Base-by-base conservation (phyloP, 352 stramenopile genomes). In the Pythium coloratum region DNA sequence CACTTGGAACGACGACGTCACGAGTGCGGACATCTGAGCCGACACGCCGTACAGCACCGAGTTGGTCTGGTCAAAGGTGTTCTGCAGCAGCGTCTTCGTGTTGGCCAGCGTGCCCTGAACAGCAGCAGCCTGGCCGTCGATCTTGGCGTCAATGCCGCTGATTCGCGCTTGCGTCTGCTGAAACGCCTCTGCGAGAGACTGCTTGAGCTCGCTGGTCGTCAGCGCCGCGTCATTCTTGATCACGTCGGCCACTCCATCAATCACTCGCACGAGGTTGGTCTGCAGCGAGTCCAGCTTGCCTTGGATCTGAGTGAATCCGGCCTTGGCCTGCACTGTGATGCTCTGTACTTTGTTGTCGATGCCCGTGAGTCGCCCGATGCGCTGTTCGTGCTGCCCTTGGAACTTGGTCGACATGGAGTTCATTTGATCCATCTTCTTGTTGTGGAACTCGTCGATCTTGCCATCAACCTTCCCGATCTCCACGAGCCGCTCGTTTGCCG, bases 151-250 rank as follows among this genome's bases (percentile, higher is more conserved):
- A 20, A 63, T 63, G 16, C 13, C 24, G 16, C 42, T 16, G 57
- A 63, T 63, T 42, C 55, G 55, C 8, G 1, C 16, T 18, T 55
- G 57, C 44, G 57, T 63, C 26, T 63, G 44, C 57, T 63, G 42
- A 30, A 55, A 55, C 13, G 57, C 28, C 16, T 42, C 44, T 3
- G 42, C 57, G 5, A 63, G 12, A 13, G 40, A 32, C 6, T 55
- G 16, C 57, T 63, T 63, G 26, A 63, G 57, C 57, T 55, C 42
- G 16, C n/a, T 18, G 10, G 57, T 63, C 16, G 57, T 63, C 14
- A 63, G 57, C 26, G 57, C 60, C 16, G 60, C 51, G 38, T 66
- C 51, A n/a, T 66, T 30, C 38, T 66, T 59, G 60, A 66, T 28
- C 3, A 66, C 38, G 18, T 51, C 34, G 6, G 60, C 60, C 6